A percentile compares a stretch with the other conserved stretches of the same genome.
Conservation (phyloP, 139 green algal genomes). For the Chlorella ohadii region DNA sequence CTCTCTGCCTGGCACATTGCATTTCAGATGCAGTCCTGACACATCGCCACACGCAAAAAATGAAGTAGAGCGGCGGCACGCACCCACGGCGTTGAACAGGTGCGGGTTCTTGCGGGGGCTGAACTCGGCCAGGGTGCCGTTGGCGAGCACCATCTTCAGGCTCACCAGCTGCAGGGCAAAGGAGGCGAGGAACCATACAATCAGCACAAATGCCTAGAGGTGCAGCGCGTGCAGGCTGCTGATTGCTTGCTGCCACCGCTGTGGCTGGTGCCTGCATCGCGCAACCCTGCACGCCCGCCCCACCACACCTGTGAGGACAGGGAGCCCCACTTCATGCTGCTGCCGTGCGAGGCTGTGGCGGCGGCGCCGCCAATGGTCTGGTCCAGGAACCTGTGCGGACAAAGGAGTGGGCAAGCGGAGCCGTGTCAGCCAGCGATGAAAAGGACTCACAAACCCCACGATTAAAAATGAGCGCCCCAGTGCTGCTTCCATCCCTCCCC, state of each 20-base stretch:
- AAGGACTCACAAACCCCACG: too few species aligned
- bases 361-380: slow-evolving; percentile 89
- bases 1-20: too few species aligned
- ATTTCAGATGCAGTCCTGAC: background rate
- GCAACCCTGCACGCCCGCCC: too few species aligned
- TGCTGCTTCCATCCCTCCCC: too few species aligned
- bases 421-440: too few species aligned
- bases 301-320: slow-evolving; percentile 74
- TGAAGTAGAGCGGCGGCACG: too few species aligned
- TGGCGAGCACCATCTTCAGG: slow-evolving; percentile 74
- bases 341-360: slow-evolving; percentile 85
- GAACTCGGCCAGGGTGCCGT: slow-evolving; percentile 76
- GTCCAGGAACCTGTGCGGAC: slow-evolving; percentile 67
- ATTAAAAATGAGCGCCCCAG: too few species aligned
- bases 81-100: slow-evolving; percentile 45
- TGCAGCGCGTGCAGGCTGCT: background rate
- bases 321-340: slow-evolving; percentile 61
- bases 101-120: slow-evolving; percentile 63
- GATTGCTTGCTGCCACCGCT: too few species aligned
- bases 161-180: slow-evolving; percentile 45
- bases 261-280: too few species aligned
- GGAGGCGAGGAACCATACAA: background rate
- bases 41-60: slow-evolving; percentile 27
- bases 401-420: background rate
- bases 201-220: background rate